These are phyloP conservation scores for Stephania yunnanensis DNA, from an alignment of 164 flowering plant species.

Conservation along the genomic window DNA sequence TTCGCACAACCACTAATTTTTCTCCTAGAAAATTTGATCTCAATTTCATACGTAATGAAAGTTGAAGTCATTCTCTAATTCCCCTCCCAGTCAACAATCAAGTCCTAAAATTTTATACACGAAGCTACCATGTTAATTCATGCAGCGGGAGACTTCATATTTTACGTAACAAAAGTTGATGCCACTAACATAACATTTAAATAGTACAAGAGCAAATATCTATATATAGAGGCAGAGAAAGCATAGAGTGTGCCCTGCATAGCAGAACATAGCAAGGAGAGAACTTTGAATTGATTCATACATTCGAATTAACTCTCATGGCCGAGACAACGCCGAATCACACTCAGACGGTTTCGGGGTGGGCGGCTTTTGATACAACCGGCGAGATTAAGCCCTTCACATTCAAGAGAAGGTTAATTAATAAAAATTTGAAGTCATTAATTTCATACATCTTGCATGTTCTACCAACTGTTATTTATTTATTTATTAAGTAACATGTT, in stretches of 20 bases:
- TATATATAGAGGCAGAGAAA: not conserved
- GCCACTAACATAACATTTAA: too few relatives aligned
- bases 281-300: not conserved
- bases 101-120: too few relatives aligned
- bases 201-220: not conserved
- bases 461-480: not conserved
- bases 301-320: constrained; percentile 19
- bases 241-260: not conserved
- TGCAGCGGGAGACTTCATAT: too few relatives aligned
- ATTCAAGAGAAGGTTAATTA: constrained; percentile 51
- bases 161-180: too few relatives aligned
- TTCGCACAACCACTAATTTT: not conserved
- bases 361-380: constrained; percentile 63
- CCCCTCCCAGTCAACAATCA: not conserved
- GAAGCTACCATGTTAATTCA: too few relatives aligned
- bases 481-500: not conserved
- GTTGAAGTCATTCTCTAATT: not conserved
- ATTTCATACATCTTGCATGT: too few relatives aligned
- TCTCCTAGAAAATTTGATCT: not conserved
- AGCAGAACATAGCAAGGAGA: not conserved
- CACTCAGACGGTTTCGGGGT: constrained; percentile 55
- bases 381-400: constrained; percentile 52
- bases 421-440: constrained; percentile 7
- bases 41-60: not conserved
- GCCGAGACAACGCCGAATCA: constrained; percentile 54